Evolutionary conservation across 1,284 basidiomycete genomes (phyloP), one percentile per base, ranked within the genome.

Genomic region (Ceratobasidium sp.): DNA sequence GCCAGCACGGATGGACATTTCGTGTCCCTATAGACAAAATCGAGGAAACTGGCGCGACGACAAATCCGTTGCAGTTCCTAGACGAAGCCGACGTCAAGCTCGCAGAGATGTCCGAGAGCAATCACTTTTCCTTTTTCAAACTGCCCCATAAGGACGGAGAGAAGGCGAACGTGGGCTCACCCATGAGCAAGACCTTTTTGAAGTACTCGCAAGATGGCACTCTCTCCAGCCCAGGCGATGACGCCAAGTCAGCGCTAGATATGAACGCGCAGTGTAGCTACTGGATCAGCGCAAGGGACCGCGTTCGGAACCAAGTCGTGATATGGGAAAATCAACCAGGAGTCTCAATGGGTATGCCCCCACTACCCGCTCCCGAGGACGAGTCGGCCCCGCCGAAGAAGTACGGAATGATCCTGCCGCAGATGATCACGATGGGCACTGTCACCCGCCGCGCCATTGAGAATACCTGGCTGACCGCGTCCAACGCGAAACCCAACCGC

Each of bases 371-470:
- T 5, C 30, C 62, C 38, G 26, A 52, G 23, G 8, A 21, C 23
- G 35, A 43, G 14, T 30, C 41, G 6, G n/a, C n/a, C 30, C 83
- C 73, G 69, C 76, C 46, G 66, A 76, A 44, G 14, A 91, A 91
- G 76, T 91, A 90, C 83, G 97, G 97, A 11, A 88, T 98, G 78
- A 98, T 99, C 78, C 82, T 99, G 5, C 98, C 97, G 1, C 96
- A 98, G 81, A 93, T 99, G 61, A 93, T 98, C 78, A 93, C 95
- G 2, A 99, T 99, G 98, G 98, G 98, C 13, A 98, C 98, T 0
- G 94, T 99, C 58, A 99, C 97, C 14, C 92, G 96, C 11, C 91
- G 97, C 26, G 96, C 98, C 1, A 98, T 98, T 76, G 98, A 99
- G 82, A 94, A 92, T 81, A 99, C 98, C 0, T 99, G 98, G 98